Base-by-base conservation (phyloP, 768 basidiomycete genomes). In the Lentinula sp. region DNA sequence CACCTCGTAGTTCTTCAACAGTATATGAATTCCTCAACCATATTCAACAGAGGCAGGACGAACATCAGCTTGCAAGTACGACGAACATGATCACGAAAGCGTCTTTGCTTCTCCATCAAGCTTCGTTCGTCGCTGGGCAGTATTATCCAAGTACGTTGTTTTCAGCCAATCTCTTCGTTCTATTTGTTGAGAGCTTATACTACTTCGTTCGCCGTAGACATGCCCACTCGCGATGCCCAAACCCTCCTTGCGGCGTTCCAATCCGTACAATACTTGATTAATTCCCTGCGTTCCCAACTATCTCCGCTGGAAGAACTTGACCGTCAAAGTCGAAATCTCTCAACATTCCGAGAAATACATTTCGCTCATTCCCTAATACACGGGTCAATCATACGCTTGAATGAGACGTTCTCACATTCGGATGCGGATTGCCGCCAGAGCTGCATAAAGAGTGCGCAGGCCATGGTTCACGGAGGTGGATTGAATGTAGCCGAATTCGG, bases 41-140 rank as follows among this genome's bases (percentile, higher is more conserved):
- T 43, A 35, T 71, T 70, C 48, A 66, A 65, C 53, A 72, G 69
- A 54, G 70, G n/a, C 39, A 58, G 28, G 41, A 48, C 33, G 49
- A 52, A 12, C 23, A 52, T 45, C 59, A 74, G 49, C 76, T 73
- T 45, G 66, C 72, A 39, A 77, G 76, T 28, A 70, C 76, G 10
- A 72, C 76, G 20, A 74, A 81, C 1, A 67, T 83, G 65, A 72
- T 76, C 51, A 77, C 77, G 60, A 86, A 87, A 64, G 84, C 85
- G 0, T 76, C 81, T 6, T 77, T 85, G 23, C 71, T 88, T 45
- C 82, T 86, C 60, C 85, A 86, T 65, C 77, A 80, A 23, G 81
- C 86, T 8, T 75, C 81, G 7, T 79, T 81, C 52, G 70, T 89
- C 16, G 78, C 79, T 6, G 80, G 78, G 6, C 78, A 79, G 64